phyloP scores from a whole-genome alignment of 2,329 filamentous ascomycete genomes.

The Ilyonectria robusta region DNA sequence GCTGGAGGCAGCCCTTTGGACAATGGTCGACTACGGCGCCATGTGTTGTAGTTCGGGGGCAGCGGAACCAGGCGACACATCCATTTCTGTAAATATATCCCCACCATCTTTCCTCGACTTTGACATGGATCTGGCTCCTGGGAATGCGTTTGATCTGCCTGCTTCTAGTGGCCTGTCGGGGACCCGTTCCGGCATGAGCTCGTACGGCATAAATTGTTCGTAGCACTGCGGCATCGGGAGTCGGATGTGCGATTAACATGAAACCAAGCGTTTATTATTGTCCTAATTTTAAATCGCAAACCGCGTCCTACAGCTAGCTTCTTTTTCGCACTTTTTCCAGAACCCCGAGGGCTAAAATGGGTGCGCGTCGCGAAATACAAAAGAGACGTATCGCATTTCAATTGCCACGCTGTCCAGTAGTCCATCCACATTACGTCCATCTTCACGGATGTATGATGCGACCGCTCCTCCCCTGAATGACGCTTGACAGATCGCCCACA shows the following conservation, averaged over 20 bases:
- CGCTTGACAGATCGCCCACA: slow-evolving; percentile 66
- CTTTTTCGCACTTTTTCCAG: neutral
- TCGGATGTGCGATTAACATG: neutral
- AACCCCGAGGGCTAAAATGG: neutral
- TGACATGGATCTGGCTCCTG: slow-evolving; percentile 13
- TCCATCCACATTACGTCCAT: neutral
- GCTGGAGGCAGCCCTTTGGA: slow-evolving; percentile 25
- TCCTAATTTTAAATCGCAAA: neutral
- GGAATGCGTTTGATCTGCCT: slow-evolving; percentile 8
- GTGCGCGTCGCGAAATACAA: neutral
- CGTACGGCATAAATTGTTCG: neutral
- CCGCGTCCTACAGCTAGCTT: neutral
- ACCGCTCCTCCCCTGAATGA: slow-evolving; percentile 55
- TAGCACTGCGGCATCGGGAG: neutral
- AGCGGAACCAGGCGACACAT: neutral
- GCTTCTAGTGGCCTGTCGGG: neutral
- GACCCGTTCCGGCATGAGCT: neutral
- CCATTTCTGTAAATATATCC: slow-evolving; percentile 2
- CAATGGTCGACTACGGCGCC: slow-evolving; percentile 30
- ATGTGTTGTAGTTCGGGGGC: slow-evolving; percentile 18
- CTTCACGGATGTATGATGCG: neutral
- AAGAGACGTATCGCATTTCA: neutral
- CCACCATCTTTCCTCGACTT: slow-evolving; percentile 17
- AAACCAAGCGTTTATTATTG: neutral
- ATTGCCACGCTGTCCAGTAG: neutral